Conservation (phyloP, 2,329 filamentous ascomycete species). For the Pyrenochaeta sp. region DNA sequence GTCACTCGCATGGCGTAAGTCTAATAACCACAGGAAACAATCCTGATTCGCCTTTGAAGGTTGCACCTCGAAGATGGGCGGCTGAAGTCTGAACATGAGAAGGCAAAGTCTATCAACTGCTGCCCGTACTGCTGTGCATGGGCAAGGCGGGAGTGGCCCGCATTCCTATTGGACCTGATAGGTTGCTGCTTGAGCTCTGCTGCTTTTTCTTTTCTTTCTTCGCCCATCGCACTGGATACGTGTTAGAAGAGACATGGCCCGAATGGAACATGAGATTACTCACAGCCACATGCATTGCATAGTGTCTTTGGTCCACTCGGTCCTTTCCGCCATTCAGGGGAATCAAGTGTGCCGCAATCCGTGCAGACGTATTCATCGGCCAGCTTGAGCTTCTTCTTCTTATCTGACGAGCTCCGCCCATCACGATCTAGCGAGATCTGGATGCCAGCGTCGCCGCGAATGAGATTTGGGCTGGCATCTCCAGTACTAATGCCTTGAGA, state of each 20-base stretch:
- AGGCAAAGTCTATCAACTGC: conserved; percentile 34
- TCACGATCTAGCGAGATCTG: conserved; percentile 83
- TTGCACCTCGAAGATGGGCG: too few species aligned
- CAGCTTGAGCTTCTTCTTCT: conserved; percentile 83
- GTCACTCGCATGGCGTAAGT: too few species aligned
- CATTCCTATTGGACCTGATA: conserved; percentile 16
- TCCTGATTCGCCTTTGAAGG: too few species aligned
- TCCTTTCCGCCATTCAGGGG: conserved; percentile 94
- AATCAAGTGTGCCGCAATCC: conserved; percentile 93
- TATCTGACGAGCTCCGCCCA: conserved; percentile 71
- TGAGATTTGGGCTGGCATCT: conserved; percentile 78
- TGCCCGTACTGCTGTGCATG: conserved; percentile 42
- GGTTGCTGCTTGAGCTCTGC: conserved; percentile 25
- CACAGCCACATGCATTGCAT: conserved; percentile 92
- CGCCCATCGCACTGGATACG: conserved; percentile 61
- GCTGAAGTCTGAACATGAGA: too few species aligned
- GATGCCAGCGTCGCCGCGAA: conserved; percentile 86
- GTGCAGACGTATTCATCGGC: conserved; percentile 91
- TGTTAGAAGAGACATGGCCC: conserved; percentile 16
- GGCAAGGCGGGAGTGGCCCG: conserved; percentile 32
- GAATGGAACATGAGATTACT: conserved; percentile 35
- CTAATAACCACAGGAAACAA: too few species aligned
- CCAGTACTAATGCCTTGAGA: conserved; percentile 89
- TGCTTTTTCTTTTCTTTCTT: conserved; percentile 79
- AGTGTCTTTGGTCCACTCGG: conserved; percentile 92